These are phyloP conservation scores for Citrus australasica DNA, from an alignment of 345 rosid genomes.

Conservation along the genomic window DNA sequence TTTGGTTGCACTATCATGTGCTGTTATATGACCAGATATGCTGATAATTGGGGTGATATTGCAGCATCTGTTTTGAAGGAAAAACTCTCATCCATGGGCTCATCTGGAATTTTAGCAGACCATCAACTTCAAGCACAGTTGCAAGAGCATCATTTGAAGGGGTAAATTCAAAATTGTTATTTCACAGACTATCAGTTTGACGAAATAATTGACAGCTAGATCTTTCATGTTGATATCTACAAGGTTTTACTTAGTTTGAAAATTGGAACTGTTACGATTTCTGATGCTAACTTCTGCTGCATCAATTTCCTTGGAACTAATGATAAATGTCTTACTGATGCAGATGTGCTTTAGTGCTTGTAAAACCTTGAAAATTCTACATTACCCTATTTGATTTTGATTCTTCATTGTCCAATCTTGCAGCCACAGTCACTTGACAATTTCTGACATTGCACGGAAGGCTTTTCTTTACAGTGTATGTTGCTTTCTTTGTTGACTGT, in stretches of 20 bases:
- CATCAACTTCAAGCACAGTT: slow-evolving; percentile 97
- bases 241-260: neutral
- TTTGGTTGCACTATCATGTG: neutral
- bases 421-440: slow-evolving; percentile 83
- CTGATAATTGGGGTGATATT: slow-evolving; percentile 34
- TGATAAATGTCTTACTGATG: neutral
- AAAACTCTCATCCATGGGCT: slow-evolving; percentile 85
- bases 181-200: neutral
- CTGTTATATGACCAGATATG: slow-evolving; percentile 13
- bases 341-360: neutral
- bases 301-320: neutral
- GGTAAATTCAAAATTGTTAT: slow-evolving; percentile 43
- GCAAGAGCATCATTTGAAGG: slow-evolving; percentile 86
- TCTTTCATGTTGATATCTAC: slow-evolving; percentile 5
- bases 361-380: neutral
- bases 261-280: slow-evolving; percentile 5
- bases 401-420: slow-evolving; percentile 25
- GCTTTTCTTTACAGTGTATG: slow-evolving; percentile 97
- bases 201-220: neutral
- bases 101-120: slow-evolving; percentile 97
- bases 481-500: slow-evolving; percentile 15
- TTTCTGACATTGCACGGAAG: slow-evolving; percentile 93
- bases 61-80: slow-evolving; percentile 94
- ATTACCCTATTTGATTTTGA: neutral
- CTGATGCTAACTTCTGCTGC: neutral